A percentile compares a stretch with the other conserved stretches of the same genome.
Evolutionary conservation across 768 basidiomycete species (phyloP).

Genomic region (Chalciporus pseudorubinellus): DNA sequence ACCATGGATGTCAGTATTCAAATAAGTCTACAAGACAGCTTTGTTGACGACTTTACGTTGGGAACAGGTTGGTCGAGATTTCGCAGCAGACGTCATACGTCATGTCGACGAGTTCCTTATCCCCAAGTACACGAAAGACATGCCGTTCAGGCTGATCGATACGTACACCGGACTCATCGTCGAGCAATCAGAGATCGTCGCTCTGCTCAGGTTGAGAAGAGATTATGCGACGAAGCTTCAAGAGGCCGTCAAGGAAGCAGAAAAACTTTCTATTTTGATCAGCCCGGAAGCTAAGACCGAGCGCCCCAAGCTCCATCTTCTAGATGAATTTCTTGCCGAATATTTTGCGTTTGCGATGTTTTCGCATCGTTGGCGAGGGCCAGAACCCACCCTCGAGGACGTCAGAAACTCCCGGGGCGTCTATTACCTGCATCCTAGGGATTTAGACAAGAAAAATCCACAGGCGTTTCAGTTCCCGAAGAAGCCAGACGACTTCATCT

Average conservation of each 20-base stretch:
- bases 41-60: background rate
- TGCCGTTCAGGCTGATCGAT: conserved; percentile 26
- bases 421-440: conserved; percentile 13
- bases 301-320: background rate
- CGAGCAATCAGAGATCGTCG: conserved; percentile 13
- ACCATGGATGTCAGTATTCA: too few species aligned
- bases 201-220: conserved; percentile 13
- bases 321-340: conserved; percentile 13
- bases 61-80: conserved; percentile 1
- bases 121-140: conserved; percentile 9
- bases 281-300: background rate
- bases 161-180: conserved; percentile 27
- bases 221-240: conserved; percentile 12
- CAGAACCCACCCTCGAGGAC: conserved; percentile 17
- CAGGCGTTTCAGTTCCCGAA: background rate
- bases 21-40: too few species aligned
- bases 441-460: background rate
- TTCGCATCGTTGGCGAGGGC: conserved; percentile 25
- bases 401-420: conserved; percentile 14
- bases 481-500: background rate
- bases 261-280: background rate
- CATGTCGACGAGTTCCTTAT: conserved; percentile 16
- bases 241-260: conserved; percentile 3
- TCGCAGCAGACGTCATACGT: conserved; percentile 12
- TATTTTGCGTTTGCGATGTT: conserved; percentile 29